Evolutionary conservation across 2,329 filamentous ascomycete genomes (phyloP).

Genomic region (Shiraia sp.): DNA sequence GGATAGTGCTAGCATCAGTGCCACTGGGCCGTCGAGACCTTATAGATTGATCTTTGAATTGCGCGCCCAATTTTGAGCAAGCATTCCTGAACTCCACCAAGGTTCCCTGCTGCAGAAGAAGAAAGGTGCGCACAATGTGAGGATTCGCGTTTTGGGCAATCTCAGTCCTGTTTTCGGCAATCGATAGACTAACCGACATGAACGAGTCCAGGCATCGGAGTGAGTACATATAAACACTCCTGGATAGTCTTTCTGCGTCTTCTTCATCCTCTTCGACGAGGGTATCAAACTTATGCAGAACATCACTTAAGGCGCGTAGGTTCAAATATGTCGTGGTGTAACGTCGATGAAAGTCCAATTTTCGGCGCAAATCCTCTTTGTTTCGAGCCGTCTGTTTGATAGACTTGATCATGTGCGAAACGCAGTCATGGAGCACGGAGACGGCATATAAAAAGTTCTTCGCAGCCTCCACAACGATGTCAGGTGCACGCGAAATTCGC

Average conservation of each 20-base stretch:
- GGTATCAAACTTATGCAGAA: constrained; percentile 55
- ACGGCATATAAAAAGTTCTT: constrained; percentile 60
- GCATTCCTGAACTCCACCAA: constrained; percentile 64
- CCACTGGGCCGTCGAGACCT: constrained; percentile 25
- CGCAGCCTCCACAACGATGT: constrained; percentile 59
- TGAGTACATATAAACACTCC: constrained; percentile 39
- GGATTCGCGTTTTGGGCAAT: constrained; percentile 60
- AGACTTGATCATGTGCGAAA: constrained; percentile 42
- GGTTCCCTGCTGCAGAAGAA: constrained; percentile 63
- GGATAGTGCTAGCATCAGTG: constrained; percentile 31
- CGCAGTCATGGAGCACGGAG: constrained; percentile 52
- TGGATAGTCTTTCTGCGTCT: constrained; percentile 45
- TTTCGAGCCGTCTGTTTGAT: constrained; percentile 45
- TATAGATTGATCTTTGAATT: constrained; percentile 35
- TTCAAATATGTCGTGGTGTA: constrained; percentile 61
- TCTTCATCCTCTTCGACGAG: constrained; percentile 56
- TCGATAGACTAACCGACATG: constrained; percentile 40
- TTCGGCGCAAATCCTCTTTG: constrained; percentile 47
- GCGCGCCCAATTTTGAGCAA: constrained; percentile 54
- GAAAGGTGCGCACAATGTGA: constrained; percentile 61
- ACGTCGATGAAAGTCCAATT: constrained; percentile 55
- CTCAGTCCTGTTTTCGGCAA: constrained; percentile 46
- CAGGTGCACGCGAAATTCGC: constrained; percentile 50
- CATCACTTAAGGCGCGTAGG: constrained; percentile 60
- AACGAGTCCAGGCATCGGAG: constrained; percentile 41